phyloP scores from a whole-genome alignment of 176 grass and related monocot genomes.

The Musa acuminata region DNA sequence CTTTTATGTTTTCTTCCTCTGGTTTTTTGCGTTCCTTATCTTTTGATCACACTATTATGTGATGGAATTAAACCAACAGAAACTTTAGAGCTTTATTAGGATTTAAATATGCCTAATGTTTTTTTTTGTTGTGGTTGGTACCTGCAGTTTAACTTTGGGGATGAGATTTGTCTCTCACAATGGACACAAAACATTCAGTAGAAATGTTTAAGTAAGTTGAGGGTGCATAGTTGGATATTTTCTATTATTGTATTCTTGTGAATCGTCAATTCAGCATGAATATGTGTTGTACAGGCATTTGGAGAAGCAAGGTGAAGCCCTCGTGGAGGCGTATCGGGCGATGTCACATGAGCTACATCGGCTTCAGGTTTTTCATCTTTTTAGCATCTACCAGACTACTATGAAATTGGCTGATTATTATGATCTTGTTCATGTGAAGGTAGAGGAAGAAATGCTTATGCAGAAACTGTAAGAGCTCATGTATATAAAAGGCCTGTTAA shows the following conservation, averaged over 20 bases:
- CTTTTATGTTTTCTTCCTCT: no score
- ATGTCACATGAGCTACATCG: conserved; percentile 70
- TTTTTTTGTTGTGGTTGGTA: neutral
- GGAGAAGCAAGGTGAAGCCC: conserved; percentile 64
- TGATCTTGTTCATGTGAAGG: conserved; percentile 25
- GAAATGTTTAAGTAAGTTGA: conserved; percentile 49
- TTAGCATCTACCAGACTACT: neutral
- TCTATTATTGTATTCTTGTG: neutral
- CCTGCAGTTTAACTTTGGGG: no score
- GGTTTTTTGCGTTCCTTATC: no score
- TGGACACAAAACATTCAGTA: conserved; percentile 59
- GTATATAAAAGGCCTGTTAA: conserved; percentile 54
- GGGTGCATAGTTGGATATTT: conserved; percentile 6
- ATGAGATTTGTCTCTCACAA: conserved; percentile 7
- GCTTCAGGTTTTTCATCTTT: conserved; percentile 37
- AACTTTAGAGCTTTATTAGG: no score
- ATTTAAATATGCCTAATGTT: neutral
- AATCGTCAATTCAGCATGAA: conserved; percentile 19
- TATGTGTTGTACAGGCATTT: conserved; percentile 44
- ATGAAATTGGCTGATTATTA: neutral
- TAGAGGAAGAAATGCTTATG: conserved; percentile 92
- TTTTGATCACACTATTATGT: no score
- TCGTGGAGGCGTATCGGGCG: conserved; percentile 50
- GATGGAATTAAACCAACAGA: no score
- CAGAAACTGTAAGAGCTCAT: conserved; percentile 63